Base-by-base conservation (phyloP, 1,284 basidiomycete genomes). In the Sporisorium reilianum region DNA sequence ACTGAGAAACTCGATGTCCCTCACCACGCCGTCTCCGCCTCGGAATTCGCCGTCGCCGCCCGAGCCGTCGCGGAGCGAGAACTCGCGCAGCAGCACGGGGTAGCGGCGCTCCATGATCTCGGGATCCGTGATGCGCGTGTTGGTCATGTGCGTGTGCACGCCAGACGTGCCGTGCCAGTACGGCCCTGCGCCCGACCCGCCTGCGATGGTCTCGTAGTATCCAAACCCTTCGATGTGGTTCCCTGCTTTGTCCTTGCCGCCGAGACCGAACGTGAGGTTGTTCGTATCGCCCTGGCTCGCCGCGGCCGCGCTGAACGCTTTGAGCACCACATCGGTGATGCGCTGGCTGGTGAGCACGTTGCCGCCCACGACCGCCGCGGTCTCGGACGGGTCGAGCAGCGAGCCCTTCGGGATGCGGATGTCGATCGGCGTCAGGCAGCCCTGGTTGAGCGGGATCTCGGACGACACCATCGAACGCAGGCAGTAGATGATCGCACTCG, bases 201-300 rank as follows among this genome's bases (percentile, higher is more conserved):
- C 95, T 9, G 93, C 93, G 61, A 97, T 96, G 0, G 93, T 96
- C 91, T 97, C 95, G 84, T 97, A 97, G 86, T 96, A 97, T 1
- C 95, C 95, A 91, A 93, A 97, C 18, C 95, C 95, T 41, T 90
- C 81, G 22, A 89, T 68, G 89, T 88, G 74, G 89, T 89, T 90
- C 0, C 93, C 94, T 1, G 92, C 88, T 74, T 89, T 89, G 81
- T 93, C 91, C 84, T 94, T 94, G 6, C 94, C 94, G 23, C 93
- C 94, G 0, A 90, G 88, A 12, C 94, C 94, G 80, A 97, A 98
- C 0, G 95, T 97, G 48, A 98, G 86, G 83, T 94, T 94, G 50
- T 93, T 94, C 80, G 87, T 87, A 49, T 93, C 94, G 6, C 96
- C 96, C 85, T 98, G 96, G 79, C 92, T 93, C 0, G 95, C 96